Evolutionary conservation across 2,329 filamentous ascomycete genomes (phyloP).

Genomic region (Pseudogymnoascus sp.): DNA sequence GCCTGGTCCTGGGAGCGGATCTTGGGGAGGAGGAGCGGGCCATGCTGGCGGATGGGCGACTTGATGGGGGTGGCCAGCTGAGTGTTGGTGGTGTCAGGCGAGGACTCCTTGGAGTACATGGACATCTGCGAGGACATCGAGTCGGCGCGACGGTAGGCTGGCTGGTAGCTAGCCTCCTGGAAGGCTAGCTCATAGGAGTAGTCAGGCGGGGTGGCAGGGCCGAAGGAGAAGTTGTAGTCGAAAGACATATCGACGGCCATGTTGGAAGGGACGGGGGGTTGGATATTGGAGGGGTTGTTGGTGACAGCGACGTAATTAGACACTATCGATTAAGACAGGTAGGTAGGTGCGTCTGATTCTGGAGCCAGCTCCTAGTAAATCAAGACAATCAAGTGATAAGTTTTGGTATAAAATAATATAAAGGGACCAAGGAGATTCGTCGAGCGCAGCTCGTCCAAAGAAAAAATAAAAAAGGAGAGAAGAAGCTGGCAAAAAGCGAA

Average conservation of each 20-base stretch:
- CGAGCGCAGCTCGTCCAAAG: slow-evolving; percentile 23
- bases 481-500: slow-evolving; percentile 16
- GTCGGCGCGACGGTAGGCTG: slow-evolving; percentile 28
- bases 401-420: slow-evolving; percentile 13
- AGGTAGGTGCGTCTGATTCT: slow-evolving; percentile 10
- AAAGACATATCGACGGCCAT: slow-evolving; percentile 49
- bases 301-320: slow-evolving; percentile 16
- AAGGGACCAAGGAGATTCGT: slow-evolving; percentile 25
- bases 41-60: slow-evolving; percentile 69
- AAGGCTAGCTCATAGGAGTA: slow-evolving; percentile 49
- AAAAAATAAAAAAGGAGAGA: slow-evolving; percentile 19
- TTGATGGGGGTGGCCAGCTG: slow-evolving; percentile 60
- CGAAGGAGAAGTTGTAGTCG: slow-evolving; percentile 44
- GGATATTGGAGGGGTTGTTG: slow-evolving; percentile 13
- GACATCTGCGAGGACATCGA: slow-evolving; percentile 54
- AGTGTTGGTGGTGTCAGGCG: slow-evolving; percentile 60
- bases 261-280: slow-evolving; percentile 9
- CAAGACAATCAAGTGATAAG: neutral
- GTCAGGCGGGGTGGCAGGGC: slow-evolving; percentile 41
- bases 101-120: slow-evolving; percentile 60
- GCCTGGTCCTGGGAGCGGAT: slow-evolving; percentile 78
- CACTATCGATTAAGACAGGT: slow-evolving; percentile 22
- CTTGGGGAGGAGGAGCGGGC: slow-evolving; percentile 73
- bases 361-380: slow-evolving; percentile 25
- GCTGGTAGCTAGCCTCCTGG: slow-evolving; percentile 43